These are phyloP conservation scores for Dendrothele bispora DNA, from an alignment of 768 basidiomycete species.

Conservation along the genomic window DNA sequence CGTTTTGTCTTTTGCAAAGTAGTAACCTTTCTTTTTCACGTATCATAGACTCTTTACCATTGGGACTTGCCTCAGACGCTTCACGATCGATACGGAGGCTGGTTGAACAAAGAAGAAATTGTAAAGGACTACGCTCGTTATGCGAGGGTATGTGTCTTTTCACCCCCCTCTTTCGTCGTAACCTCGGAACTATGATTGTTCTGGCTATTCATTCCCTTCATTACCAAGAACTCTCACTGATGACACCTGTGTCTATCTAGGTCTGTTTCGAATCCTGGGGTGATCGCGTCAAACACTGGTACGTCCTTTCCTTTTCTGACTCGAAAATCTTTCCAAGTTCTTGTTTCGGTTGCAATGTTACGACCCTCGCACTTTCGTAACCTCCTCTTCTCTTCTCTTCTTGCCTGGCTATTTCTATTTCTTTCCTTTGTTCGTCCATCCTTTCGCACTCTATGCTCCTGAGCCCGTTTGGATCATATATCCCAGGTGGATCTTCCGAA, in stretches of 20 bases:
- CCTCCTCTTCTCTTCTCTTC: no score
- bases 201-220: no score
- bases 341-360: no score
- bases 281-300: conserved; percentile 77
- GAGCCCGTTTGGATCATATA: no score
- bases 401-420: no score
- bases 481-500: no score
- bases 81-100: conserved; percentile 73
- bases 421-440: background rate
- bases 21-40: conserved; percentile 2
- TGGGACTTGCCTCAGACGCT: conserved; percentile 81
- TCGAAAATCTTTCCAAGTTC: background rate
- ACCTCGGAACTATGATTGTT: no score
- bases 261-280: conserved; percentile 76
- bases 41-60: conserved; percentile 63
- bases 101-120: conserved; percentile 72
- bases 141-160: conserved; percentile 41
- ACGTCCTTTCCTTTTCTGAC: conserved; percentile 12
- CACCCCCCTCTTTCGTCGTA: no score
- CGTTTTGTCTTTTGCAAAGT: background rate
- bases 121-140: conserved; percentile 66
- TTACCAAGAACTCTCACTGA: no score
- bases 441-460: background rate
- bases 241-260: conserved; percentile 25
- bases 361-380: no score